Evolutionary conservation across 495 filamentous ascomycete species (phyloP), one percentile per base, ranked within the genome.

Genomic region (Hamigera avellanea): DNA sequence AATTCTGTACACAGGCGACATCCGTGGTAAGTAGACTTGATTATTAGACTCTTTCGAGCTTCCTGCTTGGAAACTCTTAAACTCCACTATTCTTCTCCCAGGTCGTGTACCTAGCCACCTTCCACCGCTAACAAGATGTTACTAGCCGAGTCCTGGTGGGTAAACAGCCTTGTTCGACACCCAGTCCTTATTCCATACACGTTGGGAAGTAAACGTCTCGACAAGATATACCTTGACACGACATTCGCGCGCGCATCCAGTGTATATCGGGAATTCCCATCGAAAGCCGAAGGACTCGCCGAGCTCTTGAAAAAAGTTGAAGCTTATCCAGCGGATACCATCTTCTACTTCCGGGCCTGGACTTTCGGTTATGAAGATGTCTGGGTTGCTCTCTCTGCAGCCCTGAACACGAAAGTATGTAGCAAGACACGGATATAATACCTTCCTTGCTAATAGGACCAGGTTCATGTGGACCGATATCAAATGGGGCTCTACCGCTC

Each of bases 361-460:
- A 96, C 89, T 1, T 93, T 91, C 53, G 89, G 89, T 17, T 84
- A 86, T 33, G 86, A 94, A 53, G 83, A 95, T 37, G 86, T 94
- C 0, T 95, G 87, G 87, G 64, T 85, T 37, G 81, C 86, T 2
- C 59, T 96, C 9, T 78, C 85, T 1, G 72, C 76, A 9, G 70
- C 73, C 8, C 60, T 95, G 2, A 54, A 72, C 15, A 76, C 76
- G 2, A 75, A 72, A 57, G 83, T 82, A 60, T 14, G 41, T 34
- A 13, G 5, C n/a, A 13, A 14, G 14, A 30, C 9, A 10, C 19
- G 16, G 3, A 26, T 19, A 0, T 12, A 14, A 23, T 33, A 4
- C 6, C 31, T 8, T 23, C 17, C 10, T 15, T 21, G 25, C 42
- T 54, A 36, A 54, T 28, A 19, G 32, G 12, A 25, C 7, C 42